Evolutionary conservation across 768 basidiomycete species (phyloP).

Genomic region (Hygrophorus pudorinus): DNA sequence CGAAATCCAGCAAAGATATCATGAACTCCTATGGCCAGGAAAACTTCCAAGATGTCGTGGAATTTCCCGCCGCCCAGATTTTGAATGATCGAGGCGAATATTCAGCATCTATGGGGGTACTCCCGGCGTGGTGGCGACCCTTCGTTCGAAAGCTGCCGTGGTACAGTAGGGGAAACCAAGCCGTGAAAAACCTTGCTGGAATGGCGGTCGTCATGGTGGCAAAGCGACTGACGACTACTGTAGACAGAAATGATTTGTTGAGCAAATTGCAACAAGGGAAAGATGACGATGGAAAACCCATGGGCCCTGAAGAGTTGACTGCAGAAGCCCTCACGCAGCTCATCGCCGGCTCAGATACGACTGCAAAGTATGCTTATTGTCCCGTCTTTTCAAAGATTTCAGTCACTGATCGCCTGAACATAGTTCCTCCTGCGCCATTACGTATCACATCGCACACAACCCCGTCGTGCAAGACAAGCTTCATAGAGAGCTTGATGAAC

Average conservation of each 20-base stretch:
- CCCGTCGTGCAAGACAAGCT: constrained; percentile 58
- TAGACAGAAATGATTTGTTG: constrained; percentile 72
- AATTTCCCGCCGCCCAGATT: constrained; percentile 76
- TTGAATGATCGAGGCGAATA: constrained; percentile 84
- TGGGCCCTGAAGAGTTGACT: constrained; percentile 77
- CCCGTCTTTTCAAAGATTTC: background rate
- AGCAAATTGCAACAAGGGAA: constrained; percentile 70
- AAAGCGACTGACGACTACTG: constrained; percentile 51
- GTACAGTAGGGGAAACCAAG: constrained; percentile 57
- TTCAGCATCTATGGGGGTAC: constrained; percentile 72
- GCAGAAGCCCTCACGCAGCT: constrained; percentile 82
- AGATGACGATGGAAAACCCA: constrained; percentile 70
- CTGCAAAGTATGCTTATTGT: constrained; percentile 63
- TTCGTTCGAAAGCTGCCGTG: constrained; percentile 60
- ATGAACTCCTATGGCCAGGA: constrained; percentile 47
- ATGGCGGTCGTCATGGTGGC: constrained; percentile 74
- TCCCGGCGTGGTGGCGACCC: constrained; percentile 66
- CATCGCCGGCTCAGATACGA: constrained; percentile 88
- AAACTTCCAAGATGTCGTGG: constrained; percentile 32
- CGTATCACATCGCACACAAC: constrained; percentile 70
- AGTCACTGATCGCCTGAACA: background rate
- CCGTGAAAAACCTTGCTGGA: constrained; percentile 67
- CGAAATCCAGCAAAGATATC: constrained; percentile 41
- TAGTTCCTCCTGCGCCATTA: constrained; percentile 45
- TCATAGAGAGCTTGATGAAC: constrained; percentile 65